A percentile compares a stretch with the other conserved stretches of the same genome.
phyloP scores from a whole-genome alignment of 1,284 basidiomycete species.

The Pseudozyma flocculosa region DNA sequence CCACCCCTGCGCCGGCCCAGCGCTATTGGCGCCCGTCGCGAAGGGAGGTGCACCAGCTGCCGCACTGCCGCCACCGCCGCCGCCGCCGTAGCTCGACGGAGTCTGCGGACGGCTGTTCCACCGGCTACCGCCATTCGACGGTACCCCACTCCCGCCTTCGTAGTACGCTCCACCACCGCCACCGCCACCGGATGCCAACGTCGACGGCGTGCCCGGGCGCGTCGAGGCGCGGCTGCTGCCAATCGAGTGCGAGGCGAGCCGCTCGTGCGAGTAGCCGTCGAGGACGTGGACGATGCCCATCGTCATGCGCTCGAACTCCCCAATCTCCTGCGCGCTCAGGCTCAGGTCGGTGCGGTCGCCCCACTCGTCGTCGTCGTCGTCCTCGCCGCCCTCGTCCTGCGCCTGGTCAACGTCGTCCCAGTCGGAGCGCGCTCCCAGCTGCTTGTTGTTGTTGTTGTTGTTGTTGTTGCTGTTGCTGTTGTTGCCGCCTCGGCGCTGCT shows the following conservation, averaged over 20 bases:
- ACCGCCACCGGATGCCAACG: slow-evolving; percentile 2
- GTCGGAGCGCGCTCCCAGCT: background rate
- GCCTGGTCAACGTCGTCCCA: slow-evolving; percentile 6
- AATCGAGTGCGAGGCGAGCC: background rate
- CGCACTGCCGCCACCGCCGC: too few relatives aligned
- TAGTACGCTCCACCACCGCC: background rate
- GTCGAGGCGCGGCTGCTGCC: slow-evolving; percentile 27
- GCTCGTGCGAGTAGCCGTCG: slow-evolving; percentile 42
- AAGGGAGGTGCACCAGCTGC: too few relatives aligned
- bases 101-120: slow-evolving; percentile 34
- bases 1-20: too few relatives aligned
- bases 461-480: background rate
- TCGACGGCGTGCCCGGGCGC: slow-evolving; percentile 21
- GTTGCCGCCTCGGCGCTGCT: too few relatives aligned
- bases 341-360: slow-evolving; percentile 35
- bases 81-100: too few relatives aligned
- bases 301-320: slow-evolving; percentile 48
- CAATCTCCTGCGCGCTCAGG: slow-evolving; percentile 42
- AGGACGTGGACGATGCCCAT: slow-evolving; percentile 45
- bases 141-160: slow-evolving; percentile 9
- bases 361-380: slow-evolving; percentile 20
- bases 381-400: slow-evolving; percentile 15
- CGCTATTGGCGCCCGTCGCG: too few relatives aligned
- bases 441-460: background rate
- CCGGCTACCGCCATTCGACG: slow-evolving; percentile 24